A percentile compares a stretch with the other conserved stretches of the same genome.
These are phyloP conservation scores for Chaetomium tenue DNA, from an alignment of 495 filamentous ascomycete genomes.

Conservation along the genomic window DNA sequence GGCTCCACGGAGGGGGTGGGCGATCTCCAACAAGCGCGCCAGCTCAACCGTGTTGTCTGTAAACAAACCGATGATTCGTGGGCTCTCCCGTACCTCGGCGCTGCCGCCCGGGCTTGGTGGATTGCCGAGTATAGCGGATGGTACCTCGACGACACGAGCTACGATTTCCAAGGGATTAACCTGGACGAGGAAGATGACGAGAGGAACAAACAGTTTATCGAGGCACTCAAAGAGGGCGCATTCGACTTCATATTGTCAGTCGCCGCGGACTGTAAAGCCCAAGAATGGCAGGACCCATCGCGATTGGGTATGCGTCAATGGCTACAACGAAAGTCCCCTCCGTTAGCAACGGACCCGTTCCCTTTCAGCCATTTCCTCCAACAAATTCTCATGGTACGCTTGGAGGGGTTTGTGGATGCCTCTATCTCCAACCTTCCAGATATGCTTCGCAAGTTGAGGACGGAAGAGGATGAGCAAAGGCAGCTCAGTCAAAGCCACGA, in stretches of 20 bases:
- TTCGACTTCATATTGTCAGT: constrained; percentile 87
- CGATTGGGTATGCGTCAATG: constrained; percentile 70
- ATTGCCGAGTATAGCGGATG: constrained; percentile 87
- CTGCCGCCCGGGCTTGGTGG: constrained; percentile 76
- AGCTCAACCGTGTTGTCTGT: constrained; percentile 65
- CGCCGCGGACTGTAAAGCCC: constrained; percentile 66
- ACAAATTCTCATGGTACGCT: constrained; percentile 66
- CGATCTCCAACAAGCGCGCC: constrained; percentile 61
- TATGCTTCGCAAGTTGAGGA: constrained; percentile 77
- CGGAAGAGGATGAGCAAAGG: constrained; percentile 85
- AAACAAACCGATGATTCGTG: constrained; percentile 59
- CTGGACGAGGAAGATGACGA: constrained; percentile 62
- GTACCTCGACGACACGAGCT: constrained; percentile 68
- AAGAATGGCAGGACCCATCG: constrained; percentile 78
- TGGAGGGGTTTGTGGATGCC: constrained; percentile 83
- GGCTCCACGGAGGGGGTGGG: constrained; percentile 65
- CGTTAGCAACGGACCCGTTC: constrained; percentile 60
- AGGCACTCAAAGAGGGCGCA: constrained; percentile 82
- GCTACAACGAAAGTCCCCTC: constrained; percentile 71
- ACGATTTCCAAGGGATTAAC: constrained; percentile 56
- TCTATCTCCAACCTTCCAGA: constrained; percentile 95
- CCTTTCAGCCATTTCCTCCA: constrained; percentile 65
- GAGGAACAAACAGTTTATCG: constrained; percentile 67
- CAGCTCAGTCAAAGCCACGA: constrained; percentile 67
- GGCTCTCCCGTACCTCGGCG: constrained; percentile 69